A percentile compares a stretch with the other conserved stretches of the same genome.
These are phyloP conservation scores for Chlorencoelia australis DNA, from an alignment of 2,329 filamentous ascomycete genomes.

Conservation along the genomic window DNA sequence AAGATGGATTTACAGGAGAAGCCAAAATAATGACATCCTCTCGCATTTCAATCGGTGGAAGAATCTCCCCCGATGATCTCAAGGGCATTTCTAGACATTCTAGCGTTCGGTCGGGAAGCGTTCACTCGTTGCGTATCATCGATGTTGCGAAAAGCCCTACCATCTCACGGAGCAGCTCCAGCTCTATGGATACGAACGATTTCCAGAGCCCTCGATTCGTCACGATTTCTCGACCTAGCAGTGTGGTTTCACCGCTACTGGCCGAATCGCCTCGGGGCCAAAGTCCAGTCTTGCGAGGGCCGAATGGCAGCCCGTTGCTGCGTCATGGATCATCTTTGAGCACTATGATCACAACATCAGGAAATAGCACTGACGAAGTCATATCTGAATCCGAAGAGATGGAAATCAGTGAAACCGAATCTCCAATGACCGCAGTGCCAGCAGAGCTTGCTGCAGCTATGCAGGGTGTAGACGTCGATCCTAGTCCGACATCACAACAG, in stretches of 20 bases:
- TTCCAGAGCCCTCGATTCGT: slow-evolving; percentile 9
- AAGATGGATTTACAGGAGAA: slow-evolving; percentile 21
- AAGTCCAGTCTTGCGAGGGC: slow-evolving; percentile 18
- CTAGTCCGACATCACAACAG: slow-evolving; percentile 9
- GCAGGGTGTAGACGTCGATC: slow-evolving; percentile 19
- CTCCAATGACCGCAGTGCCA: slow-evolving; percentile 14
- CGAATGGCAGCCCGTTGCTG: slow-evolving; percentile 16
- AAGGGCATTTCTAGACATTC: slow-evolving; percentile 17
- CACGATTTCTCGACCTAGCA: slow-evolving; percentile 15
- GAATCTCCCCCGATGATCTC: slow-evolving; percentile 18
- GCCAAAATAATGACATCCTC: slow-evolving; percentile 29
- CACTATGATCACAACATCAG: slow-evolving; percentile 9
- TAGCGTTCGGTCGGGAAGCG: slow-evolving; percentile 22
- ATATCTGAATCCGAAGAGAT: slow-evolving; percentile 25
- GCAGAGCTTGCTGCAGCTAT: slow-evolving; percentile 19
- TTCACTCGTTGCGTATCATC: slow-evolving; percentile 26
- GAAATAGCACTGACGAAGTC: slow-evolving; percentile 17
- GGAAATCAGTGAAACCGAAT: slow-evolving; percentile 9
- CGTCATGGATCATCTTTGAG: slow-evolving; percentile 19
- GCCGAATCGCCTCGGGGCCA: slow-evolving; percentile 15
- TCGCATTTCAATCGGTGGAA: slow-evolving; percentile 24
- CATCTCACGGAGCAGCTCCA: slow-evolving; percentile 12
- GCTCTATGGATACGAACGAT: slow-evolving; percentile 16
- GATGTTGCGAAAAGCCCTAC: slow-evolving; percentile 23
- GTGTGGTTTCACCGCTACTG: slow-evolving; percentile 14